A percentile compares a stretch with the other conserved stretches of the same genome.
Conservation (phyloP, 345 rosid genomes). For the Arabidopsis suecica region DNA sequence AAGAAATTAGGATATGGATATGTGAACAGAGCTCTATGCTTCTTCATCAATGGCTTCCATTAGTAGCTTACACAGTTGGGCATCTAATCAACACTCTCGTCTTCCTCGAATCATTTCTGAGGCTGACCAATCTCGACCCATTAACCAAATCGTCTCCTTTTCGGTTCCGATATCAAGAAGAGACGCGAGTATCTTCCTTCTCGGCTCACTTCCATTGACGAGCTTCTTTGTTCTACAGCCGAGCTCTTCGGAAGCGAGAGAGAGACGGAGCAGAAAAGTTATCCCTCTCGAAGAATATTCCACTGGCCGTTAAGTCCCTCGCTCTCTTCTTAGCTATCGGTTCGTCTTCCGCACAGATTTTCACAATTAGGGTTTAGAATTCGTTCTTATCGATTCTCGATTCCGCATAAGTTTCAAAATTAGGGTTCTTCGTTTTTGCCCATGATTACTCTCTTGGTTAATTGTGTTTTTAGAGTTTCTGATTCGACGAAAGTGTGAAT, state of each 20-base stretch:
- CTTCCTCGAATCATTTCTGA: slow-evolving; percentile 32
- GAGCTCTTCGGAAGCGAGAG: slow-evolving; percentile 66
- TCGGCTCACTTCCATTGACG: slow-evolving; percentile 52
- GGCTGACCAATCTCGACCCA: slow-evolving; percentile 33
- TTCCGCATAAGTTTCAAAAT: background rate
- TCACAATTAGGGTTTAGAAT: background rate
- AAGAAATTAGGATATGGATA: slow-evolving; percentile 30
- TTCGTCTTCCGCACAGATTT: slow-evolving; percentile 37
- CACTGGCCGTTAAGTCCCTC: slow-evolving; percentile 59
- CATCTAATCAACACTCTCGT: slow-evolving; percentile 33
- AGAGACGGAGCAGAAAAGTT: slow-evolving; percentile 75
- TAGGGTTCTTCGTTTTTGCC: background rate
- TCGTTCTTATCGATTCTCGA: background rate
- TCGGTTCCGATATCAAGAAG: slow-evolving; percentile 67
- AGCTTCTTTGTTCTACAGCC: slow-evolving; percentile 54
- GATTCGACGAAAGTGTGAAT: slow-evolving; percentile 1
- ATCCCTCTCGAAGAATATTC: slow-evolving; percentile 74
- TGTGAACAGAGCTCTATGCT: slow-evolving; percentile 3
- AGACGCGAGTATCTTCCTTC: slow-evolving; percentile 52
- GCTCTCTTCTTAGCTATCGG: slow-evolving; percentile 39
- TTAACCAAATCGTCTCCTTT: slow-evolving; percentile 38
- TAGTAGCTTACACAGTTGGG: slow-evolving; percentile 45
- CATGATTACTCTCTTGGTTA: background rate
- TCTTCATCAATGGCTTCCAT: slow-evolving; percentile 54
- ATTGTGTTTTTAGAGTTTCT: background rate